Base-by-base conservation (phyloP, 257 asterid species). In the Solanum peruvianum region DNA sequence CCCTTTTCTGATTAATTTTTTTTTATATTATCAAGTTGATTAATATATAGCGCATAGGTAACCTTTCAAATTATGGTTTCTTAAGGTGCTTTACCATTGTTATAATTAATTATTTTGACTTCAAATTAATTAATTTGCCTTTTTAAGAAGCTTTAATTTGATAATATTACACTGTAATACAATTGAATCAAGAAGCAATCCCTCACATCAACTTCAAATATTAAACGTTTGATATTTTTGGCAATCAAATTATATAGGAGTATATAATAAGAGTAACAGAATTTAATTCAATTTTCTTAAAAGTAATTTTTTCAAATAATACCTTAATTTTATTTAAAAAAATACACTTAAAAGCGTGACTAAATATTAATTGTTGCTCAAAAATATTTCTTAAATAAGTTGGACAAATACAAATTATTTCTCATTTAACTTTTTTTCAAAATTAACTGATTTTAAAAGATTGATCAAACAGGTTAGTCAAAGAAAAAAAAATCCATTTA, bases 1-100 rank as follows among this genome's bases (percentile, higher is more conserved):
- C 4, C 35, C 4, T 33, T 33, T 33, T 33, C 35, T 1, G 1
- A 33, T 33, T 33, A 33, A 33, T 0, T 0, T 0, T 0, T 33
- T 33, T 33, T 33, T 60, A 60, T 60, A 60, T 47, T 4, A 47
- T 10, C 69, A 62, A 62, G 29, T 62, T 10, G 27, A 23, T 62
- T 62, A 27, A 60, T 62, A 23, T 0, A 49, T 49, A 49, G 60
- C 23, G 31, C 69, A 62, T 62, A 10, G 69, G 69, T 62, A 62
- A 10, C 69, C 15, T 62, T 62, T 62, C 7, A 62, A 23, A 62
- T 4, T n/a, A 62, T 62, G 29, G 27, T 62, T 62, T 23, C 11
- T 62, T n/a, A 62, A 62, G 69, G 69, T 20, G 11, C 64, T 56
- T 56, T 56, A 16, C 25, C 8, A 7, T 7, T 56, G 25, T 56